These are phyloP conservation scores for Centaurea solstitialis DNA, from an alignment of 129 eudicot genomes.

Conservation along the genomic window DNA sequence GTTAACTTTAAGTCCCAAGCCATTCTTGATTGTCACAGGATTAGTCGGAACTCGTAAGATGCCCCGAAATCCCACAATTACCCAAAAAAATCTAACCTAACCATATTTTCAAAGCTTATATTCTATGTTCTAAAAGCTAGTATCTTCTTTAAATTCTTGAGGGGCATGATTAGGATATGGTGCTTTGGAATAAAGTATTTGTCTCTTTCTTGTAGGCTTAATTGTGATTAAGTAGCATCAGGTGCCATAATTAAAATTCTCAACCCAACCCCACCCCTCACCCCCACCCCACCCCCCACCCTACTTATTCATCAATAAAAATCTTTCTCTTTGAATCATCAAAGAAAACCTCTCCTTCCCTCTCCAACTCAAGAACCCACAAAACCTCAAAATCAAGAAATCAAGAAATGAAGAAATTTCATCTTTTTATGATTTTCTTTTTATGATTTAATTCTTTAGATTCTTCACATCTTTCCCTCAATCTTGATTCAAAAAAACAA, in stretches of 20 bases:
- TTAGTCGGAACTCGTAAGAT: no score
- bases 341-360: not conserved
- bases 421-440: not conserved
- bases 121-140: not conserved
- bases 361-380: not conserved
- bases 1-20: no score
- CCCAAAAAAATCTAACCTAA: not conserved
- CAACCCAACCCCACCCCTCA: slow-evolving; percentile 6
- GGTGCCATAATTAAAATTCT: slow-evolving; percentile 40
- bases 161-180: slow-evolving; percentile 13
- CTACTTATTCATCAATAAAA: slow-evolving; percentile 20
- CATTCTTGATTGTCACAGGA: no score
- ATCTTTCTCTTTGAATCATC: not conserved
- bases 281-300: not conserved
- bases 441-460: not conserved
- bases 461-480: slow-evolving; percentile 2
- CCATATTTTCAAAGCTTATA: not conserved
- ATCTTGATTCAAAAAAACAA: not conserved
- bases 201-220: slow-evolving; percentile 3
- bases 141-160: slow-evolving; percentile 4
- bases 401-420: slow-evolving; percentile 3
- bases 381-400: slow-evolving; percentile 15
- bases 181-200: slow-evolving; percentile 33
- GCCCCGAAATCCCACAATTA: no score
- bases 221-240: slow-evolving; percentile 37